Conservation (phyloP, 179 eudicot species). For the Spinacia oleracea region DNA sequence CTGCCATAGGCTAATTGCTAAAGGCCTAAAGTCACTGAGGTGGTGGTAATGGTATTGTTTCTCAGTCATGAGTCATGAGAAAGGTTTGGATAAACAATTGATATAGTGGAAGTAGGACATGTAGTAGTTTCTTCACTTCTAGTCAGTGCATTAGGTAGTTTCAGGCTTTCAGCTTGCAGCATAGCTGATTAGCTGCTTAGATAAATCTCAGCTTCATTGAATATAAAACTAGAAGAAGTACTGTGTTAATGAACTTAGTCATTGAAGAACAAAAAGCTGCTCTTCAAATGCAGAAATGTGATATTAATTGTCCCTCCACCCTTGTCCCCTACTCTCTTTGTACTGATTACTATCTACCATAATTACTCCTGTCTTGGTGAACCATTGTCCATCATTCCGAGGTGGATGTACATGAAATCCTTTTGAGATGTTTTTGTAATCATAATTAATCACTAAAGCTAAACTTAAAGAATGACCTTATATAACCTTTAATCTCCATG, state of each 20-base stretch:
- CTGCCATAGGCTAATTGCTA: not conserved
- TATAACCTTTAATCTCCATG: not conserved
- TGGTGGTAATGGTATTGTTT: not conserved
- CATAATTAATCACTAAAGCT: not conserved
- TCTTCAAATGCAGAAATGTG: not conserved
- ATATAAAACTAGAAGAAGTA: not conserved
- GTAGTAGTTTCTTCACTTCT: not conserved
- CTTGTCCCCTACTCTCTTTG: not conserved
- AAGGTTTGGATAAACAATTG: not conserved
- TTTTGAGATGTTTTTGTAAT: too few relatives aligned
- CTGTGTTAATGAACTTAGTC: not conserved
- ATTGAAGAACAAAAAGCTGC: not conserved
- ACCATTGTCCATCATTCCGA: not conserved
- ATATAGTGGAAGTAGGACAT: not conserved
- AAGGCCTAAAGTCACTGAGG: too few relatives aligned
- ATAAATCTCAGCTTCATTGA: not conserved
- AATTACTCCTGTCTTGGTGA: not conserved
- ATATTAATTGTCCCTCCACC: not conserved
- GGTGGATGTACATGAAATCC: too few relatives aligned
- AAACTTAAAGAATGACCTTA: not conserved
- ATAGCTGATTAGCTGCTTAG: not conserved
- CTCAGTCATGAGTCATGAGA: not conserved
- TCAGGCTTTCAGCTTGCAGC: not conserved
- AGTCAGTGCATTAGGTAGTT: not conserved
- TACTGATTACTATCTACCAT: not conserved